Evolutionary conservation across 805 yeast genomes (phyloP).

Genomic region (Candida pseudofarinosa): DNA sequence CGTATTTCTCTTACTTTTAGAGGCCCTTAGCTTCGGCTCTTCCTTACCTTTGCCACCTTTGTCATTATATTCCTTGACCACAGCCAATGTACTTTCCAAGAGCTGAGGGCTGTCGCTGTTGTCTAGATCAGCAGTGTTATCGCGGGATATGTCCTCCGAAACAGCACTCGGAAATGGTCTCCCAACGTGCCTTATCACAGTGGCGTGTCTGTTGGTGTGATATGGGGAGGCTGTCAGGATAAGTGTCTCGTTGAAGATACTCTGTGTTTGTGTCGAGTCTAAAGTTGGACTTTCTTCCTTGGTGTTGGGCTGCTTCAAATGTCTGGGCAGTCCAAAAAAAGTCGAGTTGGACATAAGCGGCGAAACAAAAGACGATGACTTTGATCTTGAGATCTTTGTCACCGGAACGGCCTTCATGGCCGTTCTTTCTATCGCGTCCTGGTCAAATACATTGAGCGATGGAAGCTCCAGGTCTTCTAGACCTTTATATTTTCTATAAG

Average conservation of each 20-base stretch:
- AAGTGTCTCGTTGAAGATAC: constrained; percentile 15
- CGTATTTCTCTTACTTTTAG: neutral
- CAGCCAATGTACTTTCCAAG: neutral
- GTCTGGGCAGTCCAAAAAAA: neutral
- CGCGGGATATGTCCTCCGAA: neutral
- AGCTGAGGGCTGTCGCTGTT: neutral
- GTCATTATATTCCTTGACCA: neutral
- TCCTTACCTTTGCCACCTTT: neutral
- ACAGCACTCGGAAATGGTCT: neutral
- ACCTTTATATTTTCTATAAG: neutral
- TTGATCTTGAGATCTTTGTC: constrained; percentile 2
- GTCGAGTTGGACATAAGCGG: neutral
- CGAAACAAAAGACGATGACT: constrained; percentile 1
- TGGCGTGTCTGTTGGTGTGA: constrained; percentile 4
- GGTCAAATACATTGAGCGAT: neutral
- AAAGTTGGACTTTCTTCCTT: constrained; percentile 1
- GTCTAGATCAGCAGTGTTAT: neutral
- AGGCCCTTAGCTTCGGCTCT: neutral
- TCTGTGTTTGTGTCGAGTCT: constrained; percentile 10
- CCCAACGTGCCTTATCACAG: constrained; percentile 3
- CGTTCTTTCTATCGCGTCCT: neutral
- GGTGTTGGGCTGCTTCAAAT: neutral
- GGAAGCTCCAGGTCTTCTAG: neutral
- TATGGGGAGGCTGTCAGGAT: constrained; percentile 11
- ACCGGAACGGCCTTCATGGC: constrained; percentile 1